A percentile compares a stretch with the other conserved stretches of the same genome.
These are phyloP conservation scores for Calycina herbarum DNA, from an alignment of 2,329 filamentous ascomycete species.

Conservation along the genomic window DNA sequence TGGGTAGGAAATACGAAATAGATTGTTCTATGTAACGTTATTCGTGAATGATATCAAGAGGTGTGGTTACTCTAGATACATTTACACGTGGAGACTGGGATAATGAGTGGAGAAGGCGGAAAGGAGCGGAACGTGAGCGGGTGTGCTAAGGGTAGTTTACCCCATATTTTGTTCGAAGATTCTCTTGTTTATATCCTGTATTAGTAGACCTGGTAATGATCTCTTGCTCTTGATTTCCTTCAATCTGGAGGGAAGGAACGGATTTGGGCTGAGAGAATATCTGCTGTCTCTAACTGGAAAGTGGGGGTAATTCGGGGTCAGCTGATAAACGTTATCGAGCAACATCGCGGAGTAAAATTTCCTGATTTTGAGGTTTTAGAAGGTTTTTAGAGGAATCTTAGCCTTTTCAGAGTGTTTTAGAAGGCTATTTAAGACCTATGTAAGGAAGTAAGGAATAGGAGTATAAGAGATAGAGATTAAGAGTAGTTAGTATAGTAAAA, in stretches of 20 bases:
- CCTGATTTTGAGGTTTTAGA: too few species aligned
- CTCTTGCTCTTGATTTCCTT: not conserved
- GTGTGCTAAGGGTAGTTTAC: too few species aligned
- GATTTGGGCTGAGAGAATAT: not conserved
- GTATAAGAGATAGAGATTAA: too few species aligned
- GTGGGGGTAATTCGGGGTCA: not conserved
- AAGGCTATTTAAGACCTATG: too few species aligned
- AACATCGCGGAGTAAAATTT: too few species aligned
- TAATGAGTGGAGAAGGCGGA: not conserved
- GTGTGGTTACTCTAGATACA: not conserved
- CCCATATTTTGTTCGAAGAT: too few species aligned
- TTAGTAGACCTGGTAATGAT: not conserved
- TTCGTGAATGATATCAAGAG: constrained; percentile 8
- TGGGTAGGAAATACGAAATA: not conserved
- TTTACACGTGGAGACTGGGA: not conserved
- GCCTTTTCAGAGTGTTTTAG: too few species aligned
- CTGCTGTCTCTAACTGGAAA: too few species aligned
- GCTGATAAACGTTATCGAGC: not conserved
- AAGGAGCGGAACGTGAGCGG: not conserved
- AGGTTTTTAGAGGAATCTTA: too few species aligned
- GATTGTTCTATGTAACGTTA: constrained; percentile 10
- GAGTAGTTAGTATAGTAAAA: too few species aligned
- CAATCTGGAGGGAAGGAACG: not conserved
- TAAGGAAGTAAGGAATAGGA: too few species aligned
- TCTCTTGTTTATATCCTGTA: too few species aligned